Percentiles rank a stretch among this genome's conserved stretches.
phyloP scores from a whole-genome alignment of 495 filamentous ascomycete genomes.

The Trichoderma parareesei region DNA sequence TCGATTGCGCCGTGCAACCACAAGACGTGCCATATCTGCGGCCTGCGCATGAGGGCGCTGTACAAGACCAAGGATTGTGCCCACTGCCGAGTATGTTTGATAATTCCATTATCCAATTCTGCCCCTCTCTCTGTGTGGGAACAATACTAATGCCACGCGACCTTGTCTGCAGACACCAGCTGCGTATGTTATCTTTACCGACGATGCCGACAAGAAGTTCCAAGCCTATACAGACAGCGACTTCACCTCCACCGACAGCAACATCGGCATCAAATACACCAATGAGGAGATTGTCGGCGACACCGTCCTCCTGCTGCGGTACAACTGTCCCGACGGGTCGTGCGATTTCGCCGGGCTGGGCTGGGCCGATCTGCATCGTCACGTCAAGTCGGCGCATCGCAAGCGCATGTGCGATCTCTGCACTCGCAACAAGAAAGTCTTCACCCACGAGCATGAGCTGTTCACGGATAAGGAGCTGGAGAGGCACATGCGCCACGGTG shows the following conservation, averaged over 20 bases:
- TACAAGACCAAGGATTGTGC: conserved; percentile 95
- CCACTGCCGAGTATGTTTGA: conserved; percentile 70
- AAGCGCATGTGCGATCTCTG: conserved; percentile 95
- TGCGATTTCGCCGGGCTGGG: conserved; percentile 87
- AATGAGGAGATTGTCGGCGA: conserved; percentile 81
- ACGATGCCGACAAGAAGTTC: conserved; percentile 68
- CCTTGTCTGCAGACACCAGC: conserved; percentile 53
- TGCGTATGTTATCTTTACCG: conserved; percentile 83
- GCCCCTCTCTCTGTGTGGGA: background rate
- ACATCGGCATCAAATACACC: conserved; percentile 85
- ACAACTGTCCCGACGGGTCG: conserved; percentile 80
- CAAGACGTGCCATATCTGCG: conserved; percentile 90
- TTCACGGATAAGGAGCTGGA: conserved; percentile 73
- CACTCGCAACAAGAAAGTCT: conserved; percentile 91
- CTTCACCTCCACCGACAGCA: conserved; percentile 66
- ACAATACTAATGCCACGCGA: background rate
- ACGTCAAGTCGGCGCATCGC: conserved; percentile 73
- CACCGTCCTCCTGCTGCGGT: conserved; percentile 76
- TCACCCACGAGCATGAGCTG: conserved; percentile 96
- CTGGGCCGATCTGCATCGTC: conserved; percentile 89
- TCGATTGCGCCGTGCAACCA: conserved; percentile 91
- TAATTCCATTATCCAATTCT: background rate
- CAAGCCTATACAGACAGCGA: conserved; percentile 70
- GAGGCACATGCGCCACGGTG: conserved; percentile 83
- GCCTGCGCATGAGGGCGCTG: conserved; percentile 76